phyloP scores from a whole-genome alignment of 2,329 filamentous ascomycete genomes.

The Fusarium proliferatum region DNA sequence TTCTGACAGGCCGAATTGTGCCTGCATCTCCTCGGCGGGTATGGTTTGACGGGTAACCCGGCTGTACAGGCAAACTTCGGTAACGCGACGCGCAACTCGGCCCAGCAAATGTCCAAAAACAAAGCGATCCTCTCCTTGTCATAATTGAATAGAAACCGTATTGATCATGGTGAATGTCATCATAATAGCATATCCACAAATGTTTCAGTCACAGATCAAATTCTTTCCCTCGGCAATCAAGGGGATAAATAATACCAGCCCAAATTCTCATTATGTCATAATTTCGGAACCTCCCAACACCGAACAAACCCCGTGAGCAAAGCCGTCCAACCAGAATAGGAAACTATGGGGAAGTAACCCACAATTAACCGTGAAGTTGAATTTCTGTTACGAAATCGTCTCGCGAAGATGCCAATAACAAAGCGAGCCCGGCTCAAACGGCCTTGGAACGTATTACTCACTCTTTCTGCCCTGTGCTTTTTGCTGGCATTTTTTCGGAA shows the following conservation, averaged over 20 bases:
- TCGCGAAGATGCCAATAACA: slow-evolving; percentile 37
- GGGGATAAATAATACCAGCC: background rate
- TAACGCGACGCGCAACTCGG: too few species aligned
- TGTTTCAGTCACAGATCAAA: background rate
- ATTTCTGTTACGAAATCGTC: slow-evolving; percentile 46
- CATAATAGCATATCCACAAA: background rate
- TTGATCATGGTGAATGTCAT: background rate
- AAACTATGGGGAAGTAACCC: background rate
- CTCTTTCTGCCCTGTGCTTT: background rate
- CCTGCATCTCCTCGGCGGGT: background rate
- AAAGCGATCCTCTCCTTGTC: rapidly evolving
- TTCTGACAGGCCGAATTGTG: background rate
- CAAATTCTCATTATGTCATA: background rate
- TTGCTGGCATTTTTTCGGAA: background rate
- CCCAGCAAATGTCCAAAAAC: background rate
- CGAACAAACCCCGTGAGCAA: background rate
- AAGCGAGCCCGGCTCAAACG: slow-evolving; percentile 3
- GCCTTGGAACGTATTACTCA: background rate
- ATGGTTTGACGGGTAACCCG: background rate
- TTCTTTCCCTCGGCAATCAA: background rate
- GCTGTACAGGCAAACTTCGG: background rate
- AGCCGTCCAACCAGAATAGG: background rate
- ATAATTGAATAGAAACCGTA: rapidly evolving
- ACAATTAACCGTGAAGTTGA: slow-evolving; percentile 28
- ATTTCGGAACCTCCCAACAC: background rate